phyloP scores from a whole-genome alignment of 78 protist species.

The Dictyostelium intermedium region DNA sequence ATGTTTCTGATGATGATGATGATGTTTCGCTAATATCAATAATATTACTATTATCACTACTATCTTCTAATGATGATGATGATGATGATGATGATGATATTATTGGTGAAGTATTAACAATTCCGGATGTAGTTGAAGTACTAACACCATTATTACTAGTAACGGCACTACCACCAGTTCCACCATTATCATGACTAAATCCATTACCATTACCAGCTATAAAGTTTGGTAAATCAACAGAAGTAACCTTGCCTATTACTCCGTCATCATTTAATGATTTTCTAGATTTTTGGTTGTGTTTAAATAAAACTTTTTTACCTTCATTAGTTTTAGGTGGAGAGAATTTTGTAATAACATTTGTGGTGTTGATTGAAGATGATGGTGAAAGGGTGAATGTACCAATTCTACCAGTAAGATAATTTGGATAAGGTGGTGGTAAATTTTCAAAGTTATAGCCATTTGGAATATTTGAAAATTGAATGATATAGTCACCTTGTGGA shows the following conservation, averaged over 20 bases:
- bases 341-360: background rate
- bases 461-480: slow-evolving; percentile 17
- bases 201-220: background rate
- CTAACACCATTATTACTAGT: background rate
- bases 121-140: background rate
- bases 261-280: background rate
- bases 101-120: background rate
- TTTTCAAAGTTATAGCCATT: background rate
- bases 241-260: background rate
- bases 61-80: background rate
- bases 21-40: too few species aligned
- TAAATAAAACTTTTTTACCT: background rate
- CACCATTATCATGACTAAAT: background rate
- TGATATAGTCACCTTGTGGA: background rate
- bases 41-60: background rate
- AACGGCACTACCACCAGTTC: background rate
- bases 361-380: background rate
- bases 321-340: background rate
- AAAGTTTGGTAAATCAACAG: background rate
- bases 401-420: background rate
- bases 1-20: background rate
- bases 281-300: background rate
- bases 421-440: background rate
- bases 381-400: background rate
- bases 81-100: background rate